phyloP scores from a whole-genome alignment of 371 early-diverging fungal genomes.

The Globomyces sp. region DNA sequence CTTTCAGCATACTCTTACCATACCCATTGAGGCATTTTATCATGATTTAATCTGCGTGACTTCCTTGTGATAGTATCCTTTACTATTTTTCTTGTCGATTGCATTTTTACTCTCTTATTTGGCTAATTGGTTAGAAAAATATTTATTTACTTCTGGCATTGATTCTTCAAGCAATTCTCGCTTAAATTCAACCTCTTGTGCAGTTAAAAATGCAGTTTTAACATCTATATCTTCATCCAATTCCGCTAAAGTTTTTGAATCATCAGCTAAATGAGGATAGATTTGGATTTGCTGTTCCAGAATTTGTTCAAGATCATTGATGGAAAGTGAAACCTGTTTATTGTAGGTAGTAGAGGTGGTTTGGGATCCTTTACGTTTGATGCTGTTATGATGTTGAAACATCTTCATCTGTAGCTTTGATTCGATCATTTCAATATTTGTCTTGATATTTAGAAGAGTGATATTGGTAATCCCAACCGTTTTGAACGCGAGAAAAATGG shows the following conservation, averaged over 20 bases:
- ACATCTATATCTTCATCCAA: not conserved
- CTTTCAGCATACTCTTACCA: no score
- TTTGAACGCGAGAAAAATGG: no score
- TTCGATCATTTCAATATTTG: no score
- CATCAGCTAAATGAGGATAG: not conserved
- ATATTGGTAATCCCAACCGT: no score
- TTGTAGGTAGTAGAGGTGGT: not conserved
- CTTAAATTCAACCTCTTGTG: not conserved
- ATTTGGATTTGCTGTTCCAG: not conserved
- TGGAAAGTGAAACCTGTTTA: not conserved
- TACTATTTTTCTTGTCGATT: not conserved
- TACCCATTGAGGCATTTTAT: no score
- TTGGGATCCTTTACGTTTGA: no score
- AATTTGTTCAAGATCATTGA: not conserved
- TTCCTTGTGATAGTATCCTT: no score
- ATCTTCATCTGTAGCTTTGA: no score
- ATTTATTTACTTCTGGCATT: not conserved
- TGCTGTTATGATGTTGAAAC: no score
- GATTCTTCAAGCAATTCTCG: not conserved
- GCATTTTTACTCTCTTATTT: not conserved
- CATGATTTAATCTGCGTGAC: no score
- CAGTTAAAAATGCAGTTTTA: not conserved
- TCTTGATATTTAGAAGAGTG: no score
- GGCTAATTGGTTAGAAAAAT: not conserved
- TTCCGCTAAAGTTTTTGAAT: not conserved